These are phyloP conservation scores for Pachysandra terminalis DNA, from an alignment of 164 flowering plant genomes.

Conservation along the genomic window DNA sequence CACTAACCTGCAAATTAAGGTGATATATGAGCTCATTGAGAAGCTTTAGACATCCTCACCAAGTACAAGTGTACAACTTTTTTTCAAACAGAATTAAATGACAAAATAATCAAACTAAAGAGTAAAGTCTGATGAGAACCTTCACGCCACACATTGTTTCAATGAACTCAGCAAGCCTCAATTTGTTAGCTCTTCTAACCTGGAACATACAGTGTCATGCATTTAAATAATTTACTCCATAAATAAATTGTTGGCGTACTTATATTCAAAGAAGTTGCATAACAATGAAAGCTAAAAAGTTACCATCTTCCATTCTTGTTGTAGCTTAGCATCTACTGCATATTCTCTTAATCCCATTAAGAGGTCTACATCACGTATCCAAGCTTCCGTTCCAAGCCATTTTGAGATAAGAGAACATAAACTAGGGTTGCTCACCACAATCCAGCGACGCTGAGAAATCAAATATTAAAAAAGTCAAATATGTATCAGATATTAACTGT, in stretches of 20 bases:
- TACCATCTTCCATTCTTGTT: slow-evolving; percentile 51
- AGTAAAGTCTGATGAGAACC: slow-evolving; percentile 22
- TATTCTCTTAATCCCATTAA: slow-evolving; percentile 38
- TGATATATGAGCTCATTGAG: background rate
- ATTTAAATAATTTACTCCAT: background rate
- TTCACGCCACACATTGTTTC: slow-evolving; percentile 49
- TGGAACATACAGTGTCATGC: slow-evolving; percentile 11
- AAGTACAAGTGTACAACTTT: background rate
- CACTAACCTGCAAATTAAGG: slow-evolving; percentile 32
- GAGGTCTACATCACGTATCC: slow-evolving; percentile 52
- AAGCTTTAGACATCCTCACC: slow-evolving; percentile 1
- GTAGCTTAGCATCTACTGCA: slow-evolving; percentile 37
- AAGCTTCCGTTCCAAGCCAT: slow-evolving; percentile 59
- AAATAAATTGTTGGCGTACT: background rate
- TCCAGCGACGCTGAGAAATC: slow-evolving; percentile 55
- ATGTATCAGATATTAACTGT: background rate
- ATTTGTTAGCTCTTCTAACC: slow-evolving; percentile 46
- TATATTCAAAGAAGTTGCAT: background rate
- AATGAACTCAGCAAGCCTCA: slow-evolving; percentile 54
- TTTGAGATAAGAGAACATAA: slow-evolving; percentile 48
- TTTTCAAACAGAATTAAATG: background rate
- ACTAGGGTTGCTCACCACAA: slow-evolving; percentile 59
- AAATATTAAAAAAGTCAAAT: slow-evolving; percentile 11
- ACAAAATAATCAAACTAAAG: background rate
- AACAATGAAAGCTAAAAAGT: background rate